Conservation (phyloP, 495 filamentous ascomycete species). For the Penicillium pulvis region DNA sequence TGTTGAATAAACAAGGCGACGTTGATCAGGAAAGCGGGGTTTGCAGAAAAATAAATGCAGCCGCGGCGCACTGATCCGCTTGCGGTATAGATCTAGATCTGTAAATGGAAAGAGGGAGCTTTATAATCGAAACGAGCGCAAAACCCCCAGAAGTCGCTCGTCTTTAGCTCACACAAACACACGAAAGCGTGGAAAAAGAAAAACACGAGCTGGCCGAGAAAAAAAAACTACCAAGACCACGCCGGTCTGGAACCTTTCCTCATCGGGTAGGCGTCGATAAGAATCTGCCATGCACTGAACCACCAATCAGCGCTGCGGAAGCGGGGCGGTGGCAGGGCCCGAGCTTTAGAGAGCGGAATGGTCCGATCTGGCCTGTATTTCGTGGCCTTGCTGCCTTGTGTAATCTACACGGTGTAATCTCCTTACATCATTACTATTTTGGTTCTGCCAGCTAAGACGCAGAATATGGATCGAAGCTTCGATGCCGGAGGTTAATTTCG, state of each 20-base stretch:
- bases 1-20: not conserved
- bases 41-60: conserved; percentile 10
- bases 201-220: conserved; percentile 8
- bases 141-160: conserved; percentile 63
- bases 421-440: conserved; percentile 1
- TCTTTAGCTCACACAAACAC: conserved; percentile 16
- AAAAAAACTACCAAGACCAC: conserved; percentile 6
- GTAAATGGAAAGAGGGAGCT: conserved; percentile 36
- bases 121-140: conserved; percentile 54
- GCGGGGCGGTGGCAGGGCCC: conserved; percentile 2
- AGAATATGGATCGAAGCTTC: conserved; percentile 23
- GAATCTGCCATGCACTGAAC: conserved; percentile 19
- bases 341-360: not conserved
- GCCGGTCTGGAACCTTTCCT: conserved; percentile 32
- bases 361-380: conserved; percentile 2
- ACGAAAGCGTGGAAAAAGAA: conserved; percentile 6
- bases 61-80: not conserved
- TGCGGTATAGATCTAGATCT: not conserved
- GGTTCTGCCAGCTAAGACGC: conserved; percentile 1
- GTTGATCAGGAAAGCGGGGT: conserved; percentile 5
- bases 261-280: conserved; percentile 25
- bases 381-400: not conserved
- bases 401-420: not conserved
- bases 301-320: not conserved
- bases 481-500: conserved; percentile 19